These are phyloP conservation scores for Leccinum boreale DNA, from an alignment of 768 basidiomycete genomes.

Conservation along the genomic window DNA sequence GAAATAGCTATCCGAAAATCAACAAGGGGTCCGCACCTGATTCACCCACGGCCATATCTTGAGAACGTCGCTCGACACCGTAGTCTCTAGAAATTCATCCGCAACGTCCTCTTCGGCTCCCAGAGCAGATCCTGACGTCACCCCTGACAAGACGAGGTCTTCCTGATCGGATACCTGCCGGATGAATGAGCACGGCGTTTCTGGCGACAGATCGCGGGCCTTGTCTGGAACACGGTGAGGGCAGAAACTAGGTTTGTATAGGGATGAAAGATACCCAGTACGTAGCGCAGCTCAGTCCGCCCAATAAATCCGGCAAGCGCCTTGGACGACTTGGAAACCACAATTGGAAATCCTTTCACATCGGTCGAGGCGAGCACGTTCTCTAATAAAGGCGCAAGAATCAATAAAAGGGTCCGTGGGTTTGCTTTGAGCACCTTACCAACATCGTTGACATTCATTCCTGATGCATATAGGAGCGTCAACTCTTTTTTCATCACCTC, in stretches of 20 bases:
- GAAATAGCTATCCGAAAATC: neutral
- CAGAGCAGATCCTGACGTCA: conserved; percentile 46
- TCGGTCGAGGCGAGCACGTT: conserved; percentile 63
- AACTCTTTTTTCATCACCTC: conserved; percentile 87
- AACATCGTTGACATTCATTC: conserved; percentile 74
- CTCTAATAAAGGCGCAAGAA: conserved; percentile 44
- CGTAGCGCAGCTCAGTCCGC: conserved; percentile 78
- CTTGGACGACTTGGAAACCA: conserved; percentile 55
- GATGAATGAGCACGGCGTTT: conserved; percentile 74
- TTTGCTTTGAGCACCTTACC: conserved; percentile 48
- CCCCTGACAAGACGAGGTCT: conserved; percentile 42
- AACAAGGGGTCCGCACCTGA: conserved; percentile 50
- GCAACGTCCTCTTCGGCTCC: conserved; percentile 69
- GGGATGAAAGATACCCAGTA: conserved; percentile 57
- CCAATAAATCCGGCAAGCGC: conserved; percentile 87
- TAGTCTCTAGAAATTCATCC: conserved; percentile 59
- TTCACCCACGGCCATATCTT: conserved; percentile 92
- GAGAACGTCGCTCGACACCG: conserved; percentile 53
- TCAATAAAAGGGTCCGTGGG: conserved; percentile 1
- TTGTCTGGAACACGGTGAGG: conserved; percentile 50
- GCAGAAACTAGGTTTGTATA: neutral
- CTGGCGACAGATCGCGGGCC: conserved; percentile 56
- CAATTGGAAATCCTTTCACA: conserved; percentile 91
- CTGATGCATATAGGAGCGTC: conserved; percentile 65
- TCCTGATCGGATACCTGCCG: conserved; percentile 48